Evolutionary conservation across 495 filamentous ascomycete genomes (phyloP).

Genomic region (Penicillium odoratum): DNA sequence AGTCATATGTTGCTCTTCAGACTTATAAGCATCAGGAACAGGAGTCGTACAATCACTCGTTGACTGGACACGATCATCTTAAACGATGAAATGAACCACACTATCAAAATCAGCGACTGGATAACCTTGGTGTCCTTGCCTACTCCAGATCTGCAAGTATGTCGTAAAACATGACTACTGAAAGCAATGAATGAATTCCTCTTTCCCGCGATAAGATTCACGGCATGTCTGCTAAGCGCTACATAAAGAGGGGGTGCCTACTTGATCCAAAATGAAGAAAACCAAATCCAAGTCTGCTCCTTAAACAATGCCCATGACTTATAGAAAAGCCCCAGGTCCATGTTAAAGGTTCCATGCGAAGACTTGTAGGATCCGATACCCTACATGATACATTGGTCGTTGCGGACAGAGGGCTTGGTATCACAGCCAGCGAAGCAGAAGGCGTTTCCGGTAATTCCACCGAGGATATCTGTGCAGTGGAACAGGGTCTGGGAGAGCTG

Average conservation of each 20-base stretch:
- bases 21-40: no score
- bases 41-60: no score
- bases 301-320: background rate
- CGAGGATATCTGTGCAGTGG: constrained; percentile 26
- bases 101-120: no score
- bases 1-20: no score
- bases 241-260: constrained; percentile 2
- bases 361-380: background rate
- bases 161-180: background rate
- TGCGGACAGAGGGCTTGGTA: constrained; percentile 17
- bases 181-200: constrained; percentile 7
- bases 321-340: background rate
- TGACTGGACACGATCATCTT: no score
- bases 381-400: constrained; percentile 26
- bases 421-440: constrained; percentile 27
- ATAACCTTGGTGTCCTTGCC: no score
- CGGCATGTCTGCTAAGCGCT: background rate
- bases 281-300: background rate
- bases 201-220: background rate
- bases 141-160: background rate
- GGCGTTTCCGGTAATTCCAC: constrained; percentile 22
- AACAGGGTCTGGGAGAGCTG: constrained; percentile 22
- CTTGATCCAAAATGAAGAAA: background rate
- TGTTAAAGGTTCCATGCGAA: background rate
- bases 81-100: no score